Conservation (phyloP, 495 filamentous ascomycete species). For the Podospora bellae-mahoneyi region DNA sequence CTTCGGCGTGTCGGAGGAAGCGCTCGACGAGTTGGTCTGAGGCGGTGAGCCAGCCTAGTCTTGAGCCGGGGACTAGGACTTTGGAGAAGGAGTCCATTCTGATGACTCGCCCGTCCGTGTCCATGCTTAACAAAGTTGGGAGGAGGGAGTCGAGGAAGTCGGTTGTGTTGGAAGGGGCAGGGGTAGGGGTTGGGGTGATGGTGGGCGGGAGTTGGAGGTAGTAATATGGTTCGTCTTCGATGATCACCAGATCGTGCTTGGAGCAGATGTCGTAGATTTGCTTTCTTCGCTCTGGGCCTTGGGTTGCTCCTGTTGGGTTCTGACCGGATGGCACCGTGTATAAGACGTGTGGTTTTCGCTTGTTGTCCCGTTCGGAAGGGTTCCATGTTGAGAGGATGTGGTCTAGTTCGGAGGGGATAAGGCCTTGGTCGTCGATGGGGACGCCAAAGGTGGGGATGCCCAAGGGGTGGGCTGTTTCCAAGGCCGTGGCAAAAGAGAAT, state of each 20-base stretch:
- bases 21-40: slow-evolving; percentile 79
- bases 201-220: slow-evolving; percentile 95
- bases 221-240: slow-evolving; percentile 97
- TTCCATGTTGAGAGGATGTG: slow-evolving; percentile 66
- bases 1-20: slow-evolving; percentile 73
- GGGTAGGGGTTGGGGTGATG: slow-evolving; percentile 35
- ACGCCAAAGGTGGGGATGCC: slow-evolving; percentile 72
- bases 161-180: slow-evolving; percentile 25
- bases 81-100: slow-evolving; percentile 82
- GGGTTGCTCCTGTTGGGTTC: slow-evolving; percentile 90
- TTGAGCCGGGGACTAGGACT: slow-evolving; percentile 71
- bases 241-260: slow-evolving; percentile 79
- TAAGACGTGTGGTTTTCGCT: slow-evolving; percentile 68
- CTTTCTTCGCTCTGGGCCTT: slow-evolving; percentile 58
- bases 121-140: slow-evolving; percentile 65
- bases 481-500: slow-evolving; percentile 77
- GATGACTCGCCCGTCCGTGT: slow-evolving; percentile 61
- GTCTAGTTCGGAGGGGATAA: slow-evolving; percentile 66
- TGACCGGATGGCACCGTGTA: slow-evolving; percentile 87
- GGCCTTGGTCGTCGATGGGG: slow-evolving; percentile 72
- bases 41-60: slow-evolving; percentile 76
- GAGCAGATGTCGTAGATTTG: slow-evolving; percentile 73
- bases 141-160: slow-evolving; percentile 51
- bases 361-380: slow-evolving; percentile 47
- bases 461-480: slow-evolving; percentile 76